Conservation (phyloP, 495 filamentous ascomycete genomes). For the Annulohypoxylon stygium region DNA sequence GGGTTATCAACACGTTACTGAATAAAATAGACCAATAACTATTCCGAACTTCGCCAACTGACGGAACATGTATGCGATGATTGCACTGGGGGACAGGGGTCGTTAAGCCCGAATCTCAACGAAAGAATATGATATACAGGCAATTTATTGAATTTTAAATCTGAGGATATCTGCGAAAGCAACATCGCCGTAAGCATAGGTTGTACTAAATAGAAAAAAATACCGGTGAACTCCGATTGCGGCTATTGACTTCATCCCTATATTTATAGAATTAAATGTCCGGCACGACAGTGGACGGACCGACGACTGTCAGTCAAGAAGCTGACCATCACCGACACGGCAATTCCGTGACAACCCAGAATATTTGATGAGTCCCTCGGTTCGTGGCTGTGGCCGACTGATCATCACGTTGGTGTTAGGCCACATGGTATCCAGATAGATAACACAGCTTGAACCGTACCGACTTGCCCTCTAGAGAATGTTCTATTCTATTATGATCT, state of each 20-base stretch:
- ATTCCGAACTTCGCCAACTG: not conserved
- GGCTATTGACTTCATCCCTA: conserved; percentile 1
- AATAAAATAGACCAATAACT: not conserved
- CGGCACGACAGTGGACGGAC: not conserved
- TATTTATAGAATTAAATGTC: not conserved
- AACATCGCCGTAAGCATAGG: not conserved
- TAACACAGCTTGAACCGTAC: not conserved
- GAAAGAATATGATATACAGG: not conserved
- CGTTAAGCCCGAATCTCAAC: not conserved
- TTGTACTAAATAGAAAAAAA: not conserved
- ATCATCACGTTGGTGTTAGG: not conserved
- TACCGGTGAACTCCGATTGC: conserved; percentile 20
- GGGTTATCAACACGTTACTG: not conserved
- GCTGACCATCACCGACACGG: not conserved
- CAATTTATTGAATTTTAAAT: not conserved
- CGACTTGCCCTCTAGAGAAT: not conserved
- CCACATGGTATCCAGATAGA: not conserved
- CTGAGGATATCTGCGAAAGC: not conserved
- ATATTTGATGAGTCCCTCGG: not conserved
- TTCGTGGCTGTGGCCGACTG: not conserved
- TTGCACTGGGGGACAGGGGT: not conserved
- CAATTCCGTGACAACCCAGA: not conserved
- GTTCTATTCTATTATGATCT: not conserved
- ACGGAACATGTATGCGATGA: not conserved
- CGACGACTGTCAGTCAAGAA: too few species aligned